These are phyloP conservation scores for Neohortaea acidophila DNA, from an alignment of 495 filamentous ascomycete species.

Conservation along the genomic window DNA sequence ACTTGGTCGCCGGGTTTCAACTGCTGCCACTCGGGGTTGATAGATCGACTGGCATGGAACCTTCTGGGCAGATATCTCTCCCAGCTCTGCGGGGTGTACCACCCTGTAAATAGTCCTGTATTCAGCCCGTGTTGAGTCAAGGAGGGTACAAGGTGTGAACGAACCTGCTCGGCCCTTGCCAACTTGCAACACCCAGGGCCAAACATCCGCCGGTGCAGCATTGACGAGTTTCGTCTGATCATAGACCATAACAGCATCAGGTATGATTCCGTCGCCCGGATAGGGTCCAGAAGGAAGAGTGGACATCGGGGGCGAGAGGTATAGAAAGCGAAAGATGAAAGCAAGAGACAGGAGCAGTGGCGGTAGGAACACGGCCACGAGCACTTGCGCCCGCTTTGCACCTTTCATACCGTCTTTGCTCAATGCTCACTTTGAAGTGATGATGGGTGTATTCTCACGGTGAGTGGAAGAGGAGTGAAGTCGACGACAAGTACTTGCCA, in stretches of 20 bases:
- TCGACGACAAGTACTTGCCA: too few relatives aligned
- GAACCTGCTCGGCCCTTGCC: constrained; percentile 13
- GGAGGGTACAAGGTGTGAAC: too few relatives aligned
- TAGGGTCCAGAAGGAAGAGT: background rate
- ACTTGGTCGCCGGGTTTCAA: constrained; percentile 2
- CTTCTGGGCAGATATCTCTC: constrained; percentile 4
- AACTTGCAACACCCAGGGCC: constrained; percentile 3
- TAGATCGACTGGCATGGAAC: constrained; percentile 3
- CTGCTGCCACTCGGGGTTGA: constrained; percentile 1
- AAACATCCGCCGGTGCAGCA: background rate
- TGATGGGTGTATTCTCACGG: too few relatives aligned
- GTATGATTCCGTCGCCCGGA: constrained; percentile 2
- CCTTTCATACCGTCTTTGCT: too few relatives aligned
- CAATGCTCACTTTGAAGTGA: too few relatives aligned
- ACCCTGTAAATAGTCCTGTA: too few relatives aligned
- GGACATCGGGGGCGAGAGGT: background rate
- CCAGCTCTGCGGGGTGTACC: constrained; percentile 3
- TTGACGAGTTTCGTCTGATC: background rate
- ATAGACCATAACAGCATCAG: constrained; percentile 7
- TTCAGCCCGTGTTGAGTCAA: too few relatives aligned
- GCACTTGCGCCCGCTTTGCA: too few relatives aligned
- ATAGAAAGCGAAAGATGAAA: background rate
- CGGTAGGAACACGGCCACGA: too few relatives aligned
- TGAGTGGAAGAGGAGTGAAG: too few relatives aligned
- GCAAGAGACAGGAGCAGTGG: background rate